A percentile compares a stretch with the other conserved stretches of the same genome.
These are phyloP conservation scores for Bremia lactucae DNA, from an alignment of 352 stramenopile species.

Conservation along the genomic window DNA sequence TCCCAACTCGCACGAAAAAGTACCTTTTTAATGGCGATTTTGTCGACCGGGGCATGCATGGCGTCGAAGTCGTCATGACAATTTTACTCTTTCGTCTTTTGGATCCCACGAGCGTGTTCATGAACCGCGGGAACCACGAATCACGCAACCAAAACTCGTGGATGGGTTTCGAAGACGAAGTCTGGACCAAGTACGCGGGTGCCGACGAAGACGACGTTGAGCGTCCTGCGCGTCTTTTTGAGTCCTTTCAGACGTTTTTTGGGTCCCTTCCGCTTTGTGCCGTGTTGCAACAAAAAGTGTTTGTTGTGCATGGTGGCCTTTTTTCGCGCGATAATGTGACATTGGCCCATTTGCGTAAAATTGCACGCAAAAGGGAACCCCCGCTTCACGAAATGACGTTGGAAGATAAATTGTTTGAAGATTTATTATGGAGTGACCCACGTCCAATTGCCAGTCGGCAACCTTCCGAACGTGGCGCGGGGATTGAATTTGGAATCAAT, in stretches of 20 bases:
- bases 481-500: constrained; percentile 87
- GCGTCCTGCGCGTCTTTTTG: constrained; percentile 42
- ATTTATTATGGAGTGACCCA: constrained; percentile 90
- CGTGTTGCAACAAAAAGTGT: constrained; percentile 86
- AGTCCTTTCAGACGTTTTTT: constrained; percentile 76
- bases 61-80: constrained; percentile 80
- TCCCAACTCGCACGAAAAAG: constrained; percentile 85
- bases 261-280: constrained; percentile 84
- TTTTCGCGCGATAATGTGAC: constrained; percentile 89
- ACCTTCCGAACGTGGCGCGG: constrained; percentile 80
- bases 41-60: constrained; percentile 88
- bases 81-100: constrained; percentile 65
- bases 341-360: constrained; percentile 82
- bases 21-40: constrained; percentile 97
- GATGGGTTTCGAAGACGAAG: constrained; percentile 89
- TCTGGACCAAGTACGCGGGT: constrained; percentile 77
- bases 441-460: constrained; percentile 64
- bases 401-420: constrained; percentile 90
- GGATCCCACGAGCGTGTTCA: constrained; percentile 75
- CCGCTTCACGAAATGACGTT: constrained; percentile 82
- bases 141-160: constrained; percentile 89
- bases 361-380: constrained; percentile 86
- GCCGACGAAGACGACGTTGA: constrained; percentile 38
- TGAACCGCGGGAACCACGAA: constrained; percentile 95
- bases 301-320: constrained; percentile 90